Conservation (phyloP, 83 land plant species). For the Thuja plicata region DNA sequence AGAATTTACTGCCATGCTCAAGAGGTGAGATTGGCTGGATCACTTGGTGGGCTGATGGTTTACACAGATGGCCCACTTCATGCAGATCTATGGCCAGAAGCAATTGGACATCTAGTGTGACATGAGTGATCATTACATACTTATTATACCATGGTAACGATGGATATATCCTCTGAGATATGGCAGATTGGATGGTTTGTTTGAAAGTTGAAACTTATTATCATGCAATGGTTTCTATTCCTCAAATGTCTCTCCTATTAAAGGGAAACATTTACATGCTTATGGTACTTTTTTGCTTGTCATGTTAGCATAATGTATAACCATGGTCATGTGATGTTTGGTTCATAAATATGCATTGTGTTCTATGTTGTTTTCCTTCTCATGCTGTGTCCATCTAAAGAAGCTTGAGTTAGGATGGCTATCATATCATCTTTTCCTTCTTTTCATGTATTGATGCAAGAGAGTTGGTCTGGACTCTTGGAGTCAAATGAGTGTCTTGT, state of each 20-base stretch:
- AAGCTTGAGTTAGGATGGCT: no score
- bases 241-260: no score
- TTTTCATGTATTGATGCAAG: neutral
- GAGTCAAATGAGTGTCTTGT: neutral
- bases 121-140: no score
- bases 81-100: no score
- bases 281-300: neutral
- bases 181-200: neutral
- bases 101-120: no score
- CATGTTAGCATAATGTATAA: neutral
- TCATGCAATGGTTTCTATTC: neutral
- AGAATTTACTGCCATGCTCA: no score
- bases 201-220: neutral
- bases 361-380: neutral
- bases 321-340: neutral
- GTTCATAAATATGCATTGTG: neutral
- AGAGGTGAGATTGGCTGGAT: no score
- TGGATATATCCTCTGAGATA: neutral
- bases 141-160: no score
- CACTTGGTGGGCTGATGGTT: no score
- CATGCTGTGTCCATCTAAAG: neutral
- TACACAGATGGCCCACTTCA: no score
- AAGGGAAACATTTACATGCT: neutral
- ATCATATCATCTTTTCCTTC: no score
- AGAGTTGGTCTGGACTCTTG: neutral